Conservation (phyloP, 352 stramenopile genomes). For the Pythium apleroticum region DNA sequence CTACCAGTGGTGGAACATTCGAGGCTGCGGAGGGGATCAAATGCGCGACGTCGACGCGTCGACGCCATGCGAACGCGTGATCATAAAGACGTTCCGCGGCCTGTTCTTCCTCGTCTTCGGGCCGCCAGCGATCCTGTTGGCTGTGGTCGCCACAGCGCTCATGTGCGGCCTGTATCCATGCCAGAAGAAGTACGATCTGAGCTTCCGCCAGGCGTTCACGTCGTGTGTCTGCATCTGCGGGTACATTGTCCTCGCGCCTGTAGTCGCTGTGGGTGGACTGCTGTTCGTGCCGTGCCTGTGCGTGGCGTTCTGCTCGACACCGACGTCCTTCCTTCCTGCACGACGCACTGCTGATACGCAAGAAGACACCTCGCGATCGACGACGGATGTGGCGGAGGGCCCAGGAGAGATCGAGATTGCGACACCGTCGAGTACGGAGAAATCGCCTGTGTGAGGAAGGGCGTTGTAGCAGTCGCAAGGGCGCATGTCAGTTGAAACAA, state of each 20-base stretch:
- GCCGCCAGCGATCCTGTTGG: constrained; percentile 56
- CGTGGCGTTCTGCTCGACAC: constrained; percentile 16
- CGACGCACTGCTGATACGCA: background rate
- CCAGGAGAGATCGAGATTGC: background rate
- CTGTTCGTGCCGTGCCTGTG: constrained; percentile 42
- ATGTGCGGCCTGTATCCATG: constrained; percentile 69
- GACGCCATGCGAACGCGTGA: constrained; percentile 32
- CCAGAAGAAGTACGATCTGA: constrained; percentile 41
- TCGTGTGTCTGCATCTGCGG: constrained; percentile 53
- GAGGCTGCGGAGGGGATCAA: constrained; percentile 55
- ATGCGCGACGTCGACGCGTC: constrained; percentile 48
- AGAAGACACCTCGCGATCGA: background rate
- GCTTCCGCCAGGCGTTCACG: constrained; percentile 63
- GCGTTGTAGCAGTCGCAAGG: background rate
- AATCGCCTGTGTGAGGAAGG: background rate
- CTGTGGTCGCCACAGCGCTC: constrained; percentile 44
- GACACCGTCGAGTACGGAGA: background rate
- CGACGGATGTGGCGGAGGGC: background rate
- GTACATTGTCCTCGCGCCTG: constrained; percentile 45
- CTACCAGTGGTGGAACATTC: constrained; percentile 86
- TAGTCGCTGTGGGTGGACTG: constrained; percentile 42
- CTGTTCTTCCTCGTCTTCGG: constrained; percentile 68
- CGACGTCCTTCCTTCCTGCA: constrained; percentile 4
- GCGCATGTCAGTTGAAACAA: background rate
- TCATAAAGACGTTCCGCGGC: constrained; percentile 33